Evolutionary conservation across 768 basidiomycete species (phyloP).

Genomic region (Albatrellus ellisii): DNA sequence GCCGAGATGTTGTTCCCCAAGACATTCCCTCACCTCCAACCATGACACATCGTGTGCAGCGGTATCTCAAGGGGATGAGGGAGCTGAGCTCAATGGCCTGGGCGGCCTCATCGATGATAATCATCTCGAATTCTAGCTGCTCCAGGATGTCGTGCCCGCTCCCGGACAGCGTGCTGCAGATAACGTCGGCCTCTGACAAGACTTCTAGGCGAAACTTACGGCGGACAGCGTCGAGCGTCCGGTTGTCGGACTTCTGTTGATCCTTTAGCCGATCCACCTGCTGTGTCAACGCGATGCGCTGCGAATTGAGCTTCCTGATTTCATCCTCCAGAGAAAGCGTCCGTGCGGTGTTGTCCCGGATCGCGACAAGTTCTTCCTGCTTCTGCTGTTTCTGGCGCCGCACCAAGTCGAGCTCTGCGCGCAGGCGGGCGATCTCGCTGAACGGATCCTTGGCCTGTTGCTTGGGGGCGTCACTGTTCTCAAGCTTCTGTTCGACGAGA

Average conservation of each 20-base stretch:
- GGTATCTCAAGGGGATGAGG: constrained; percentile 88
- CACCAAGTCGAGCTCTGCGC: constrained; percentile 56
- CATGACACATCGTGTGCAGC: constrained; percentile 73
- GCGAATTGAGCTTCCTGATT: constrained; percentile 49
- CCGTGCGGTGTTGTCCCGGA: constrained; percentile 45
- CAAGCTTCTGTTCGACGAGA: constrained; percentile 68
- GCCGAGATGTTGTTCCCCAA: background rate
- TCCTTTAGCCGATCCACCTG: constrained; percentile 71
- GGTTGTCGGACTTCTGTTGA: constrained; percentile 64
- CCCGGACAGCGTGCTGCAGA: constrained; percentile 89
- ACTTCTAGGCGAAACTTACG: constrained; percentile 64
- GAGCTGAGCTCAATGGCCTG: constrained; percentile 94
- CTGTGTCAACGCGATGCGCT: constrained; percentile 48
- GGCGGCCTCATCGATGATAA: constrained; percentile 97
- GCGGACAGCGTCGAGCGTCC: constrained; percentile 72
- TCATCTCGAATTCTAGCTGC: constrained; percentile 81
- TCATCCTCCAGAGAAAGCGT: constrained; percentile 53
- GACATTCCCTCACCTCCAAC: constrained; percentile 53
- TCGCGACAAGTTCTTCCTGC: constrained; percentile 39
- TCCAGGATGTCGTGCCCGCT: constrained; percentile 82
- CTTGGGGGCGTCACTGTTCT: constrained; percentile 25
- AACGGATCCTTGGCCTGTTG: constrained; percentile 36
- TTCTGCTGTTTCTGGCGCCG: constrained; percentile 48
- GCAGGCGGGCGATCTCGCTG: constrained; percentile 43
- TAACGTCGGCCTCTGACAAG: constrained; percentile 82